Base-by-base conservation (phyloP, 1,284 basidiomycete species). In the Ceratobasidium sp. region DNA sequence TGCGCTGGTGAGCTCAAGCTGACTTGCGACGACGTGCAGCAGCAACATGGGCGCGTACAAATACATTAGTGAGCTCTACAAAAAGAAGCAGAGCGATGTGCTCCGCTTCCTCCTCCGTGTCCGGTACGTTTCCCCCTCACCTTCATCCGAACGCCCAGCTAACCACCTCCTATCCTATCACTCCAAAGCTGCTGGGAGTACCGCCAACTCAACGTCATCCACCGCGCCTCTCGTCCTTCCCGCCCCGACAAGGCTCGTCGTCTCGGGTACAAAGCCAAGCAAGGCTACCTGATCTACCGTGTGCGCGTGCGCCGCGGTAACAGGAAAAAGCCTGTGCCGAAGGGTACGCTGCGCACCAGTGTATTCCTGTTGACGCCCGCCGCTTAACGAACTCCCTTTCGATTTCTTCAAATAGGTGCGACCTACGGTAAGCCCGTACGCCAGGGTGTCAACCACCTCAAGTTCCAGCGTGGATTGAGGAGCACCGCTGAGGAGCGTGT, bases 381-480 rank as follows among this genome's bases (percentile, higher is more conserved):
- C 44, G 57, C 64, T 70, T 73, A 70, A 71, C 52, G 58, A n/a
- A n/a, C n/a, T n/a, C n/a, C n/a, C 35, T n/a, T 35, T 21, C 66
- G 63, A 73, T 79, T n/a, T 41, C 30, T 28, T 43, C 52, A 11
- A 35, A 32, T 69, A 92, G 92, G 92, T 88, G 96, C 97, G 75
- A 99, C 97, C 80, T 98, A 91, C 85, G 98, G 98, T 84, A 99
- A 99, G 86, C 98, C 98, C 83, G 97, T 98, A 78, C 93, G 93
- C 83, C 98, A 99, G 88, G 98, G 98, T 93, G 93, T 99, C 81
- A 98, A 97, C 89, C 96, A 99, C 83, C 90, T 99, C 85, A 99
- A 99, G 87, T 95, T 89, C 88, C 96, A 98, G 85, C 91, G 97
- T 78, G 91, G 96, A 76, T 87, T 98, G 80, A 90, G 94, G 82